Evolutionary conservation across 1,139 yeast genomes (phyloP), one percentile per base, ranked within the genome.

Genomic region (Nakaseomyces delphensis): DNA sequence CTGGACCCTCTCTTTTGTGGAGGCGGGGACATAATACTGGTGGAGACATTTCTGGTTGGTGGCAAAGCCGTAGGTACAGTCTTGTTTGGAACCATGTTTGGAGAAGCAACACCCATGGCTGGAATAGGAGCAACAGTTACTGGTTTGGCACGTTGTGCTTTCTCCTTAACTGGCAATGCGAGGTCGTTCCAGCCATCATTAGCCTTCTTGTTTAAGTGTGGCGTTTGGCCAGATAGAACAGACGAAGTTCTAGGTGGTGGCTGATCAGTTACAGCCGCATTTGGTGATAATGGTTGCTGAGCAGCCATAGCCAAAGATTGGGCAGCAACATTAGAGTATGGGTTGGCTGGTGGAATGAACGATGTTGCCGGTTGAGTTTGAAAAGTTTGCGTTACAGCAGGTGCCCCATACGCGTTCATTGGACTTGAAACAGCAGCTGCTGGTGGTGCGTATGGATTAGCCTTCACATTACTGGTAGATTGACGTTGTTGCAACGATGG

Each of bases 101-200:
- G 46, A 14, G 47, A 27, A n/a, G 50, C 33, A 8, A 48, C 45
- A 16, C 48, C 43, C 33, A 48, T 45, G 4, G 48, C 46, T 36
- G 63, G 25, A 8, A 48, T 46, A 9, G 43, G 60, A n/a, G 62
- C 56, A 18, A 60, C 56, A 2, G 60, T 53, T 19, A 59, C 63
- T 3, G 65, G 54, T 37, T 59, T 60, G 31, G 65, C 65, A 52
- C 81, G 73, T 28, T 76, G 71, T 11, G 76, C 65, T 25, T 71
- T 66, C 18, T 74, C 67, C 60, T 69, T 77, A n/a, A 79, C 72
- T 40, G 96, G 96, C 51, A 38, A 16, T 4, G 37, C 18, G 11
- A 89, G 69, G 62, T 89, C 96, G 58, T 89, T 89, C 96, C 96
- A 89, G 3, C 96, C 96, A 40, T 83, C 91, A 38, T 79, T 79